Evolutionary conservation across 768 basidiomycete species (phyloP), one percentile per base, ranked within the genome.

Genomic region (Macrolepiota dolichaula): DNA sequence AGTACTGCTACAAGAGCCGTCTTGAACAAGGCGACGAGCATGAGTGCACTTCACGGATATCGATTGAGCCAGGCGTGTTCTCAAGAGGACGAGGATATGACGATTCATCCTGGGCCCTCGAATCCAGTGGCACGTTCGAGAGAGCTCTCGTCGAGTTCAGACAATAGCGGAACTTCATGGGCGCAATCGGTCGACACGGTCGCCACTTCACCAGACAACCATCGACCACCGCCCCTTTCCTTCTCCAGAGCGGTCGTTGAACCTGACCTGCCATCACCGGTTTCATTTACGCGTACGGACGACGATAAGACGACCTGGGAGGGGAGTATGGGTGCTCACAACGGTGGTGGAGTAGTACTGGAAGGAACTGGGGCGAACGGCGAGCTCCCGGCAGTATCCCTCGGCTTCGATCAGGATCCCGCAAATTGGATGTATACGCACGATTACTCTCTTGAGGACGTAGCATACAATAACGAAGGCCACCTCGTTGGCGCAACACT

Each of bases 401-500:
- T 75, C 50, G 72, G 75, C 63, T 66, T 69, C 63, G 54, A 69
- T 60, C 70, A 75, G 57, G 81, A 82, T 64, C 77, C 83, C 25
- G 73, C 78, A 49, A 70, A 77, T 13, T 87, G 81, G 81, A 79
- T 83, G 71, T 74, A 83, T 63, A 78, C 84, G n/a, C 85, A 91
- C 70, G 94, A 97, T 66, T 92, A 95, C 72, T 80, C 86, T 12
- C 75, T 85, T 4, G 85, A 89, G 37, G 96, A 99, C 68, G 90
- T 96, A 52, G 85, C 89, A 3, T 95, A 94, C 78, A 97, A 96
- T 71, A 81, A 82, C 49, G 95, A 98, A 12, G 96, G 95, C 2
- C 84, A 86, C 64, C 85, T 98, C 19, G 90, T 95, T 10, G 96
- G 94, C 24, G 97, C 94, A 1, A 94, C 94, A 3, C 78, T 99